Percentiles rank a stretch among this genome's conserved stretches.
phyloP scores from a whole-genome alignment of 1,284 basidiomycete genomes.

The Trichosporon sp. region DNA sequence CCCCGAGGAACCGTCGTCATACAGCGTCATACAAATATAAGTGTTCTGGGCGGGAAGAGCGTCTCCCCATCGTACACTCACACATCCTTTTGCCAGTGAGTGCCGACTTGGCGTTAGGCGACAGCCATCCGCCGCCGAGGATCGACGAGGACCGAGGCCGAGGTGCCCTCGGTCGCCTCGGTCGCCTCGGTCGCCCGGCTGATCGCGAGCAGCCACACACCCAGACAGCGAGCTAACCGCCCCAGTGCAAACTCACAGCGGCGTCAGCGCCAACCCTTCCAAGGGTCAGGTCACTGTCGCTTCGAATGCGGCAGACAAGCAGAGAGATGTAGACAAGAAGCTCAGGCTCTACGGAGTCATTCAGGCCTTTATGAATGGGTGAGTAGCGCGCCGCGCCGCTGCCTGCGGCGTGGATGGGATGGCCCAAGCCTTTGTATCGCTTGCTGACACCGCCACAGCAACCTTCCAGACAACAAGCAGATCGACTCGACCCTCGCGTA shows the following conservation, averaged over 20 bases:
- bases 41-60: neutral
- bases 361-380: constrained; percentile 68
- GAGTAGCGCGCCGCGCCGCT: constrained; percentile 16
- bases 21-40: constrained; percentile 5
- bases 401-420: neutral
- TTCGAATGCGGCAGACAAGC: constrained; percentile 39
- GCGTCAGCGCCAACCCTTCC: constrained; percentile 11
- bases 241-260: constrained; percentile 12
- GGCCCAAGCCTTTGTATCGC: too few relatives aligned
- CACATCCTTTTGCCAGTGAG: constrained; percentile 5
- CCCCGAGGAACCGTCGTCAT: neutral
- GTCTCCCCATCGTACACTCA: neutral
- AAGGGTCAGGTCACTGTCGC: constrained; percentile 45
- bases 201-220: neutral
- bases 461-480: constrained; percentile 73
- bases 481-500: constrained; percentile 69
- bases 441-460: constrained; percentile 43
- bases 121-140: neutral
- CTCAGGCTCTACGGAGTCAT: constrained; percentile 66
- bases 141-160: neutral
- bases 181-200: neutral
- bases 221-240: neutral
- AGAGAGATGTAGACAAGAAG: constrained; percentile 49
- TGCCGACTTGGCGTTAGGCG: neutral
- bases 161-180: neutral